Conservation (phyloP, 805 yeast species). For the Zygoascus tannicola region DNA sequence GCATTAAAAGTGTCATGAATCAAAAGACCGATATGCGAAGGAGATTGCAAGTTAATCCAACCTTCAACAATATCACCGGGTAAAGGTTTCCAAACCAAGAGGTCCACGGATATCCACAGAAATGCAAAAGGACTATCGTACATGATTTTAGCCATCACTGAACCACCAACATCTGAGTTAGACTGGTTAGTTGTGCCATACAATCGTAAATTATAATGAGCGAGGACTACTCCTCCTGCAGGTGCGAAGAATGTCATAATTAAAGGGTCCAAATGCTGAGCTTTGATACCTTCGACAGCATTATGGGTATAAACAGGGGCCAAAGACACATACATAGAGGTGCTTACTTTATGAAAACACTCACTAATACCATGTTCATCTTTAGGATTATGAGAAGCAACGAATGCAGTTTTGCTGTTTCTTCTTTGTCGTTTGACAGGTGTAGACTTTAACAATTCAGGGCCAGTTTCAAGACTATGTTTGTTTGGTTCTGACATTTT, state of each 20-base stretch:
- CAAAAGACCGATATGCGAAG: slow-evolving; percentile 86
- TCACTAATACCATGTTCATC: slow-evolving; percentile 34
- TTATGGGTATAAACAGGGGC: slow-evolving; percentile 70
- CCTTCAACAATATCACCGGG: slow-evolving; percentile 86
- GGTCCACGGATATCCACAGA: slow-evolving; percentile 75
- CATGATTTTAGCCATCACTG: slow-evolving; percentile 53
- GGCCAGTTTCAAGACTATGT: background rate
- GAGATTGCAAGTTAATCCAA: slow-evolving; percentile 81
- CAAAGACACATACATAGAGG: slow-evolving; percentile 67
- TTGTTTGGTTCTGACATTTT: background rate
- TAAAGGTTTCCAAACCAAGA: slow-evolving; percentile 83
- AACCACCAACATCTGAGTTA: slow-evolving; percentile 32
- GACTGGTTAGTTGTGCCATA: slow-evolving; percentile 32
- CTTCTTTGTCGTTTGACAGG: slow-evolving; percentile 6
- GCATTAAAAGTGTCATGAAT: slow-evolving; percentile 94
- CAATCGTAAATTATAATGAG: slow-evolving; percentile 59
- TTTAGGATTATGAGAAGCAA: slow-evolving; percentile 18
- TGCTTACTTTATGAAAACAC: slow-evolving; percentile 55
- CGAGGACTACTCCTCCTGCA: slow-evolving; percentile 74
- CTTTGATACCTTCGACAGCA: slow-evolving; percentile 71
- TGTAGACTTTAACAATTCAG: background rate
- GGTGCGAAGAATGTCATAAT: slow-evolving; percentile 70
- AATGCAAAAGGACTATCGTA: slow-evolving; percentile 82
- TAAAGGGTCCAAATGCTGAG: slow-evolving; percentile 85
- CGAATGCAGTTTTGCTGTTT: slow-evolving; percentile 5